Evolutionary conservation across 208 protist genomes (phyloP).

Genomic region (Acanthamoeba healyi): DNA sequence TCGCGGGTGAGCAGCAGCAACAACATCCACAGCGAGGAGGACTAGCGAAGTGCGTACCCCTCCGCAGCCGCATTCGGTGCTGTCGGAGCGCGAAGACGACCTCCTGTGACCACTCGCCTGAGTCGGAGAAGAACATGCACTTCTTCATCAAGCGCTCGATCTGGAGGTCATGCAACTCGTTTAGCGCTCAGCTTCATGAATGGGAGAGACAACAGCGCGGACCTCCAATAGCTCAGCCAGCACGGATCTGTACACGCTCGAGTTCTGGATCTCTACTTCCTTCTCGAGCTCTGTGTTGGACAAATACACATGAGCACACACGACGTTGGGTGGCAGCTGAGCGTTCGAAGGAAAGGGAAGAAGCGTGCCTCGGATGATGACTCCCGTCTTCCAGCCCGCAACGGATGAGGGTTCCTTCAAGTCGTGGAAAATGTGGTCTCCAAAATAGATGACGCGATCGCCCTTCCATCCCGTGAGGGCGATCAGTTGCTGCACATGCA

Average conservation of each 20-base stretch:
- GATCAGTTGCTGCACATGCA: conserved; percentile 28
- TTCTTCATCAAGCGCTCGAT: conserved; percentile 39
- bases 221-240: conserved; percentile 59
- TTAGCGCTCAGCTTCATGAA: too few relatives aligned
- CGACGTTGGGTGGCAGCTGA: too few relatives aligned
- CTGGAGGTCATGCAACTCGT: too few relatives aligned
- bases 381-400: conserved; percentile 78
- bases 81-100: conserved; percentile 33
- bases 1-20: too few relatives aligned
- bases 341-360: not conserved
- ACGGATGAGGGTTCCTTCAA: conserved; percentile 77
- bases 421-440: conserved; percentile 80
- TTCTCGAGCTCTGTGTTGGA: conserved; percentile 65
- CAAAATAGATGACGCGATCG: conserved; percentile 79
- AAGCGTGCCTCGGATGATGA: conserved; percentile 74
- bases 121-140: conserved; percentile 37
- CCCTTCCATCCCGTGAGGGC: conserved; percentile 63
- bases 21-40: too few relatives aligned
- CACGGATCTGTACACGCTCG: conserved; percentile 74
- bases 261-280: conserved; percentile 83
- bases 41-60: not conserved
- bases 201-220: not conserved
- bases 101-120: conserved; percentile 52
- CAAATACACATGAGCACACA: not conserved
- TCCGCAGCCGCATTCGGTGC: conserved; percentile 10